Conservation (phyloP, 2,329 filamentous ascomycete genomes). For the Fusarium succisae region DNA sequence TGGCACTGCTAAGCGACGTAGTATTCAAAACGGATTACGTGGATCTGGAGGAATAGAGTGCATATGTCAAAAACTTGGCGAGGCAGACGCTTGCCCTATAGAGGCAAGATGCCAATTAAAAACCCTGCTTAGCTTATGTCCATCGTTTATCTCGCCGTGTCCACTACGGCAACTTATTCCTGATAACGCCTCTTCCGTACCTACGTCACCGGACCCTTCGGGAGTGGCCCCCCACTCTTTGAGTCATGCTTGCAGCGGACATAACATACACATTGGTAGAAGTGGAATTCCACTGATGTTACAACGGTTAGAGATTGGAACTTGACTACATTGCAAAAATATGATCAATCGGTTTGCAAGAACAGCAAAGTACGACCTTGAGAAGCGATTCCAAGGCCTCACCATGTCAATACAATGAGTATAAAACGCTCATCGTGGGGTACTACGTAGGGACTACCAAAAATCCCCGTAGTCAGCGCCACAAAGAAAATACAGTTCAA, state of each 20-base stretch:
- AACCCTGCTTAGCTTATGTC: neutral
- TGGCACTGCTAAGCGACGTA: neutral
- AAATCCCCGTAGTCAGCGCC: neutral
- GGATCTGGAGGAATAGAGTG: neutral
- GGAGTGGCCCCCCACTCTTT: neutral
- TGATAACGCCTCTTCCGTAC: neutral
- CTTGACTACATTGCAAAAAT: too few relatives aligned
- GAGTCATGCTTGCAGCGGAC: too few relatives aligned
- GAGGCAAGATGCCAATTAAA: neutral
- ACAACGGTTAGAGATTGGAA: neutral
- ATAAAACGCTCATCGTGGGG: too few relatives aligned
- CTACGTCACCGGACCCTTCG: neutral
- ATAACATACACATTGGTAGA: neutral
- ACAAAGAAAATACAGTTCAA: too few relatives aligned
- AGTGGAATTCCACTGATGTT: neutral
- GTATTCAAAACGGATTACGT: neutral
- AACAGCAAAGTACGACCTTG: fast-evolving
- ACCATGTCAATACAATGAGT: fast-evolving
- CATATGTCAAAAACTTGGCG: neutral
- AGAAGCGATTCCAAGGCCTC: too few relatives aligned
- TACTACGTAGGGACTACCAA: neutral
- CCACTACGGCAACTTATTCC: neutral
- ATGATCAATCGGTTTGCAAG: neutral
- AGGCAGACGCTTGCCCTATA: neutral
- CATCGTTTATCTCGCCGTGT: neutral